These are phyloP conservation scores for Stemphylium beticola DNA, from an alignment of 2,329 filamentous ascomycete species.

Conservation along the genomic window DNA sequence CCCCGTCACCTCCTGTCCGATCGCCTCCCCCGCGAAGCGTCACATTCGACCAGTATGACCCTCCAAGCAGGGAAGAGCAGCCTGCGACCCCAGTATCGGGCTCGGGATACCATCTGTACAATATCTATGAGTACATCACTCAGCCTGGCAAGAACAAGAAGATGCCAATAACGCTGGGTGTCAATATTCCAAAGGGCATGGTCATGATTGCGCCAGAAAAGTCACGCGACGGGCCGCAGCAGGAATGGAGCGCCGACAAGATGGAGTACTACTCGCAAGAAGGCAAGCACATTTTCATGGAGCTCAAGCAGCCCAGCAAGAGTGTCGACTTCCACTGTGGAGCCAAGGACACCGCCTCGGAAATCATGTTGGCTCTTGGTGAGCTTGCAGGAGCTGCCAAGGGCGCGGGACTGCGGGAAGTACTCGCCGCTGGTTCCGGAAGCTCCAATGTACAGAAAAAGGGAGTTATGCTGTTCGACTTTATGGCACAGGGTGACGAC, in stretches of 20 bases:
- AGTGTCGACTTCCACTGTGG: constrained; percentile 97
- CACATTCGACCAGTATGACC: constrained; percentile 53
- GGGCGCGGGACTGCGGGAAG: constrained; percentile 83
- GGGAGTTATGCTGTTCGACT: constrained; percentile 89
- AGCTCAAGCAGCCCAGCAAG: constrained; percentile 89
- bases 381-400: constrained; percentile 86
- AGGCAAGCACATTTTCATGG: constrained; percentile 96
- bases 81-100: constrained; percentile 59
- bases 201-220: constrained; percentile 92
- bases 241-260: constrained; percentile 93
- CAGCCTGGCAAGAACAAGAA: constrained; percentile 97
- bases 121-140: constrained; percentile 97
- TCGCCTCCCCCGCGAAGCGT: constrained; percentile 48
- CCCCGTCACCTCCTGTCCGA: constrained; percentile 44
- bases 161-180: constrained; percentile 95
- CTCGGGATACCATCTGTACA: constrained; percentile 91
- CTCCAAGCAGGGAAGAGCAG: constrained; percentile 46
- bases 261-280: constrained; percentile 98
- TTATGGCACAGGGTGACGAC: constrained; percentile 94
- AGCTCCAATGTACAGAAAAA: constrained; percentile 70
- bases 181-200: constrained; percentile 84
- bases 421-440: constrained; percentile 79
- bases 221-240: constrained; percentile 78
- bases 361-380: constrained; percentile 86
- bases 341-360: constrained; percentile 93